Conservation (phyloP, 805 yeast species). For the Maudiozyma saulgeensis region DNA sequence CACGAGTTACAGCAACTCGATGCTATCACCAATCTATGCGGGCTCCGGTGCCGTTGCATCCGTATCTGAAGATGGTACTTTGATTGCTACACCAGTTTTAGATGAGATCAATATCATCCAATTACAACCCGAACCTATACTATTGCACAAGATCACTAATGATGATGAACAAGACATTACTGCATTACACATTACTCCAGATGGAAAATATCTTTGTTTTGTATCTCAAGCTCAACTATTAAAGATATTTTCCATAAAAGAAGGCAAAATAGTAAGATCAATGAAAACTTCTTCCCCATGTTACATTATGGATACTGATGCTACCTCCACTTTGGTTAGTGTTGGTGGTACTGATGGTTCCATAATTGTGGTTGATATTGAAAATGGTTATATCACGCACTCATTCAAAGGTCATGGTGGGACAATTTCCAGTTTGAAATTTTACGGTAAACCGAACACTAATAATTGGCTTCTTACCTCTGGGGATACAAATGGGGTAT, state of each 20-base stretch:
- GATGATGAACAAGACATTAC: constrained; percentile 76
- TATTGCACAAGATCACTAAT: constrained; percentile 57
- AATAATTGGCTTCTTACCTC: constrained; percentile 71
- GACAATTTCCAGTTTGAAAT: constrained; percentile 64
- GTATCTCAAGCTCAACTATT: constrained; percentile 80
- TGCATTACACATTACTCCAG: constrained; percentile 65
- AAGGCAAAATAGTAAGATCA: constrained; percentile 35
- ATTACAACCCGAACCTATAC: constrained; percentile 32
- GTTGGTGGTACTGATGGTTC: constrained; percentile 94
- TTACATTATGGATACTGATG: constrained; percentile 65
- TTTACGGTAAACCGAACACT: constrained; percentile 64
- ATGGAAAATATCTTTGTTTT: constrained; percentile 58
- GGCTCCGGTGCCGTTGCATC: constrained; percentile 75
- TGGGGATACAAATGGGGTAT: constrained; percentile 50
- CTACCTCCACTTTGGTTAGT: constrained; percentile 77
- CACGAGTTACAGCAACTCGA: constrained; percentile 28
- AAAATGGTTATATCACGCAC: constrained; percentile 81
- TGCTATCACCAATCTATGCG: constrained; percentile 68
- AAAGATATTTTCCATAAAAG: constrained; percentile 40
- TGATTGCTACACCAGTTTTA: constrained; percentile 70
- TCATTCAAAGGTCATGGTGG: constrained; percentile 90
- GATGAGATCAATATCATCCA: constrained; percentile 71
- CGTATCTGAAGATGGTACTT: constrained; percentile 47
- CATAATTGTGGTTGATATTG: constrained; percentile 85
- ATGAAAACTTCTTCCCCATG: constrained; percentile 70